Evolutionary conservation across 306 rosid species (phyloP).

Genomic region (Rosa persica): DNA sequence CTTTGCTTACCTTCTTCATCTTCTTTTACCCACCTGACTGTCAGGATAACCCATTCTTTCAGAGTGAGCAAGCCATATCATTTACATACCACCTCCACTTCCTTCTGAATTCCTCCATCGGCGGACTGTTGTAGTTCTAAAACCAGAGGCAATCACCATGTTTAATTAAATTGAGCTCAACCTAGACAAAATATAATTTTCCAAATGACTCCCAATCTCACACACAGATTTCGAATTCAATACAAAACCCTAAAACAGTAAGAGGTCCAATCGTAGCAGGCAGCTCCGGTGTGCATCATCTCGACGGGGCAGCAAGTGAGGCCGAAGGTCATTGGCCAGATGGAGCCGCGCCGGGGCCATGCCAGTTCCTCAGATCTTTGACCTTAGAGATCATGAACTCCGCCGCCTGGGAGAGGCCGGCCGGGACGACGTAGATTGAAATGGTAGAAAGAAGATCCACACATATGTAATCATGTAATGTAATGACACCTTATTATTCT

Average conservation of each 20-base stretch:
- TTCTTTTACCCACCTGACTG: no score
- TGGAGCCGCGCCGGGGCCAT: constrained; percentile 87
- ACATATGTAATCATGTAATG: no score
- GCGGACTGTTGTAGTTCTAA: not conserved
- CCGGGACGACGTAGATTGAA: constrained; percentile 37
- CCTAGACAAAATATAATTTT: not conserved
- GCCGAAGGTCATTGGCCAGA: constrained; percentile 98
- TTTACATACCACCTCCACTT: no score
- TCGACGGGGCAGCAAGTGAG: constrained; percentile 99
- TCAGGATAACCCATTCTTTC: no score
- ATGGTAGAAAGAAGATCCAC: no score
- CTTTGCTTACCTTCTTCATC: no score
- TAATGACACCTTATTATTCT: no score
- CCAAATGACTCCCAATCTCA: not conserved
- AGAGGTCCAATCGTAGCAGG: constrained; percentile 86
- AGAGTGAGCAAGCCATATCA: no score
- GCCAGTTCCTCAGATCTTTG: constrained; percentile 75
- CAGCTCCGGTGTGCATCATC: constrained; percentile 97
- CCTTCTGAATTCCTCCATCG: no score
- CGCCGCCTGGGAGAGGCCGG: constrained; percentile 71
- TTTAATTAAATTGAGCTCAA: not conserved
- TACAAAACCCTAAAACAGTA: not conserved
- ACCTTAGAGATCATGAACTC: constrained; percentile 91
- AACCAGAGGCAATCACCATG: not conserved
- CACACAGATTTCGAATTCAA: not conserved